Evolutionary conservation across 2,329 filamentous ascomycete species (phyloP).

Genomic region (Hirsutella rhossiliensis): DNA sequence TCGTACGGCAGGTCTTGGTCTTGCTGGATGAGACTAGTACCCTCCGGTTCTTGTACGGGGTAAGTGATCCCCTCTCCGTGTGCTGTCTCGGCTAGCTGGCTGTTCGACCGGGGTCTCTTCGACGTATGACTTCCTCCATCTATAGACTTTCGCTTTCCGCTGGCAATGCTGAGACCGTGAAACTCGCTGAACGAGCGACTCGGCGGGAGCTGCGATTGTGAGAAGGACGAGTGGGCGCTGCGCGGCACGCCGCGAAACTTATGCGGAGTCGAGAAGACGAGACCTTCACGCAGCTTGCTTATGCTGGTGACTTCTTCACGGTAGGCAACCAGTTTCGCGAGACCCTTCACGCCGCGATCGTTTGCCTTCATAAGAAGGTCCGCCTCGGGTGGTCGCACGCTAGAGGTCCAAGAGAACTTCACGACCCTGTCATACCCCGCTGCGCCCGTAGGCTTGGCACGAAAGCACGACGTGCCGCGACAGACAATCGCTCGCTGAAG

Average conservation of each 20-base stretch:
- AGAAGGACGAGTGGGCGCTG: background rate
- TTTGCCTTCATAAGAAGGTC: background rate
- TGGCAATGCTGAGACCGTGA: background rate
- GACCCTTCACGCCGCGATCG: background rate
- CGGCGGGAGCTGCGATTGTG: background rate
- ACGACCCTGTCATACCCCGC: background rate
- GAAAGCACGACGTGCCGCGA: background rate
- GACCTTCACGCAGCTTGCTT: background rate
- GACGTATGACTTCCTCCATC: background rate
- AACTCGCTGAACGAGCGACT: background rate
- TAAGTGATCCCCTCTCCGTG: background rate
- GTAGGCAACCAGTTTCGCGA: background rate
- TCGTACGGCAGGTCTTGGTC: background rate
- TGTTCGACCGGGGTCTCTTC: background rate
- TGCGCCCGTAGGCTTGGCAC: background rate
- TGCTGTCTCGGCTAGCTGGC: background rate
- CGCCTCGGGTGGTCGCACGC: background rate
- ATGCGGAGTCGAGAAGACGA: background rate
- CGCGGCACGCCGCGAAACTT: background rate
- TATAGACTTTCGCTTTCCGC: background rate
- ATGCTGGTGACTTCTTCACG: background rate
- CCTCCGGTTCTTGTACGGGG: conserved; percentile 1
- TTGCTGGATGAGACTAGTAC: conserved; percentile 1
- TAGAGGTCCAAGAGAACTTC: background rate
- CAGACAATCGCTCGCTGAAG: background rate